Percentiles rank a stretch among this genome's conserved stretches.
Evolutionary conservation across 331 rosid species (phyloP).

Genomic region (Malus hybrid): DNA sequence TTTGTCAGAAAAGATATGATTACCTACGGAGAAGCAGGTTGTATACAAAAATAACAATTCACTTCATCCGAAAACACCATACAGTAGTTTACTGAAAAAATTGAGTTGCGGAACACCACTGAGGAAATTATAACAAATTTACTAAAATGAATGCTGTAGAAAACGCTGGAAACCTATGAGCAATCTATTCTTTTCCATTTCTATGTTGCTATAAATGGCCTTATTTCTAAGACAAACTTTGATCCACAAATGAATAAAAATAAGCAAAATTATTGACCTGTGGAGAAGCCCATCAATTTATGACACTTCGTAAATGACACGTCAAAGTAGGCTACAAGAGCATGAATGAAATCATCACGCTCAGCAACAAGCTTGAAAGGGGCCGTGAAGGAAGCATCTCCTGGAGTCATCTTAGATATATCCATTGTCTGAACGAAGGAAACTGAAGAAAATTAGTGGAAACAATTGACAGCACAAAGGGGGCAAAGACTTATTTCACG

Average conservation of each 20-base stretch:
- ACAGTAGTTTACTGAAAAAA: background rate
- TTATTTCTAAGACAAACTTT: too few relatives aligned
- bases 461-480: background rate
- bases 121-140: background rate
- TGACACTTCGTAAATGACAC: slow-evolving; percentile 90
- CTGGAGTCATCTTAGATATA: slow-evolving; percentile 86
- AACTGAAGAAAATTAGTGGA: slow-evolving; percentile 11
- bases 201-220: too few relatives aligned
- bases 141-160: background rate
- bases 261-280: slow-evolving; percentile 46
- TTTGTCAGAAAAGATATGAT: background rate
- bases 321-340: slow-evolving; percentile 94
- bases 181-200: too few relatives aligned
- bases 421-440: slow-evolving; percentile 73
- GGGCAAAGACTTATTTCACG: background rate
- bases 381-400: slow-evolving; percentile 82
- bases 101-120: background rate
- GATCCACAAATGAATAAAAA: background rate
- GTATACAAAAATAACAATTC: background rate
- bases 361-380: slow-evolving; percentile 82
- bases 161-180: background rate
- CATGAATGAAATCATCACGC: slow-evolving; percentile 83
- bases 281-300: slow-evolving; percentile 90
- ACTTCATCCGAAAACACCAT: background rate
- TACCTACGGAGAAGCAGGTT: background rate